Conservation (phyloP, 495 filamentous ascomycete genomes). For the Aspergillus sparsus region DNA sequence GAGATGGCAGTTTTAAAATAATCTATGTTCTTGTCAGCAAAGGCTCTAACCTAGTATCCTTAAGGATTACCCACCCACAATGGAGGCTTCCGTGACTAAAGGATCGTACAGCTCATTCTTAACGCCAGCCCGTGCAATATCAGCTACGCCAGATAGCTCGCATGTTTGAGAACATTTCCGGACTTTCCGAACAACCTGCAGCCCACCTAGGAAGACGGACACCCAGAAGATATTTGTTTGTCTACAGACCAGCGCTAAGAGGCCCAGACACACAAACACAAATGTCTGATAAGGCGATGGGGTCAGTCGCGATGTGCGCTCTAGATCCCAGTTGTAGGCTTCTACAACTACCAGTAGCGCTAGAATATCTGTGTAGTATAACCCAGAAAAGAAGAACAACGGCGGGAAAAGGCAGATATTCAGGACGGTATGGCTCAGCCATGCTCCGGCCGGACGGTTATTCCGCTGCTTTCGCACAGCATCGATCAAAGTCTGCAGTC, state of each 20-base stretch:
- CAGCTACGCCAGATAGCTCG: constrained; percentile 24
- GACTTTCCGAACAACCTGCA: constrained; percentile 60
- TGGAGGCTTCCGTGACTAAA: constrained; percentile 51
- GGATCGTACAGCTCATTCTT: constrained; percentile 67
- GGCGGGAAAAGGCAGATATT: constrained; percentile 88
- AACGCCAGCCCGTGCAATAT: constrained; percentile 36
- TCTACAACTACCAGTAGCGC: constrained; percentile 61
- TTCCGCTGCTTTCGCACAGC: constrained; percentile 41
- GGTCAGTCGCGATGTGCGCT: constrained; percentile 24
- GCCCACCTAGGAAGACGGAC: constrained; percentile 76
- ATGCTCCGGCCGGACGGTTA: constrained; percentile 38
- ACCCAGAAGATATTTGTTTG: constrained; percentile 99
- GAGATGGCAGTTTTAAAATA: constrained; percentile 61
- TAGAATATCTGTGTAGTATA: constrained; percentile 91
- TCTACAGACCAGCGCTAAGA: constrained; percentile 69
- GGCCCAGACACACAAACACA: constrained; percentile 54
- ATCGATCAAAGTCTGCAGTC: constrained; percentile 45
- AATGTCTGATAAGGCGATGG: constrained; percentile 28
- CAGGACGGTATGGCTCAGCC: constrained; percentile 62
- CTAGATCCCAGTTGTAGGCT: constrained; percentile 64
- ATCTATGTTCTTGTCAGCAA: constrained; percentile 48
- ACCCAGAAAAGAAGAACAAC: constrained; percentile 89
- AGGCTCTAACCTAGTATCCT: neutral
- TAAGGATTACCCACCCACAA: constrained; percentile 51
- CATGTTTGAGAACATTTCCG: constrained; percentile 31